These are phyloP conservation scores for Suillus alpinus DNA, from an alignment of 768 basidiomycete genomes.

Conservation along the genomic window DNA sequence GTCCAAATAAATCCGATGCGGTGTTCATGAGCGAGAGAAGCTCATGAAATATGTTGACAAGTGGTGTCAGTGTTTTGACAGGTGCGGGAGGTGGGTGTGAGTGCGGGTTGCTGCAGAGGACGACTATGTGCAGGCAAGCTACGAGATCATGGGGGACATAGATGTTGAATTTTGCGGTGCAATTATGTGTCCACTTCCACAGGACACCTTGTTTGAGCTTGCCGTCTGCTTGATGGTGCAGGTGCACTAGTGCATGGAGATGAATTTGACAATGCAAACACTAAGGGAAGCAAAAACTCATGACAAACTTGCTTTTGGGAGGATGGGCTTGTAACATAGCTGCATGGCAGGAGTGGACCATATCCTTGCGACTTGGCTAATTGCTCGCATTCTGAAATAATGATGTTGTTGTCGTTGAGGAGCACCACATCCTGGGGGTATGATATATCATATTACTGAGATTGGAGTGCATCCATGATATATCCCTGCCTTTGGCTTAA, in stretches of 20 bases:
- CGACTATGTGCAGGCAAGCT: slow-evolving; percentile 4
- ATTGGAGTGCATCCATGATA: too few species aligned
- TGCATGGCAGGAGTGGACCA: neutral
- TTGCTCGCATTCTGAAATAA: neutral
- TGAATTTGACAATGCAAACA: too few species aligned
- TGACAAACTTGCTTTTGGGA: neutral
- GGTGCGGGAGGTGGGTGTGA: slow-evolving; percentile 4
- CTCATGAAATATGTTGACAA: slow-evolving; percentile 11
- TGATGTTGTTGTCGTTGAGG: neutral
- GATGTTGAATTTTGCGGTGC: neutral
- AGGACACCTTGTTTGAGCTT: neutral
- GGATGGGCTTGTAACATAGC: neutral
- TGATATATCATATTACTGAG: too few species aligned
- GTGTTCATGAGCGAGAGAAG: slow-evolving; percentile 17
- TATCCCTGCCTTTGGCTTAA: too few species aligned
- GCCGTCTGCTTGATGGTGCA: neutral
- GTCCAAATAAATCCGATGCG: slow-evolving; percentile 21
- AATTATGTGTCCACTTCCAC: neutral
- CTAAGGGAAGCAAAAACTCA: neutral
- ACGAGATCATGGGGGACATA: slow-evolving; percentile 9
- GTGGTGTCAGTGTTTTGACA: slow-evolving; percentile 6
- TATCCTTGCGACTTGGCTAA: neutral
- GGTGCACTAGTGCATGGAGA: neutral
- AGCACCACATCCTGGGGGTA: too few species aligned
- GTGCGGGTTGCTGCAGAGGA: slow-evolving; percentile 13